Evolutionary conservation across 768 basidiomycete species (phyloP).

Genomic region (Dacryopinax spathularia): DNA sequence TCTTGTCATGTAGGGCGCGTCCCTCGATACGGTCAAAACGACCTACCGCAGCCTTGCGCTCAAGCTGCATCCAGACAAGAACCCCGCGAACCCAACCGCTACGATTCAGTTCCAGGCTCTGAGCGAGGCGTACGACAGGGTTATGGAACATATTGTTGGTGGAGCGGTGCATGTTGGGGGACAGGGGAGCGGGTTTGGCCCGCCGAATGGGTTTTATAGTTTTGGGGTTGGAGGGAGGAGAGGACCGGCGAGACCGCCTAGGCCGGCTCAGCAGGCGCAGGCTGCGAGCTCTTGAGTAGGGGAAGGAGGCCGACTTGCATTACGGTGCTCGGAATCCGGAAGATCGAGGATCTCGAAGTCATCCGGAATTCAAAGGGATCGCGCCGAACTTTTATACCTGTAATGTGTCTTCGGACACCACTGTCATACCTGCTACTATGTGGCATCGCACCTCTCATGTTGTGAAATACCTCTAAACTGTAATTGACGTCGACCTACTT

Average conservation of each 20-base stretch:
- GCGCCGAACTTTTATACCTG: not conserved
- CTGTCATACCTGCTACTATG: not conserved
- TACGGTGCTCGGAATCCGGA: too few species aligned
- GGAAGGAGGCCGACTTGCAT: not conserved
- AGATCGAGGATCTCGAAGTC: too few species aligned
- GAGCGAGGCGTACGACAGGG: constrained; percentile 50
- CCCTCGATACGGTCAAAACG: constrained; percentile 49
- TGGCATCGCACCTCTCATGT: not conserved
- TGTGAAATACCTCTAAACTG: not conserved
- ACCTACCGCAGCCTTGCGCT: constrained; percentile 58
- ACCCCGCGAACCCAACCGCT: constrained; percentile 47
- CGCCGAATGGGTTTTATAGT: not conserved
- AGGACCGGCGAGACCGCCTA: not conserved
- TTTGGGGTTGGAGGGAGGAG: not conserved
- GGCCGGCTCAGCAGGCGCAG: not conserved
- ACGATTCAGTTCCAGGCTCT: constrained; percentile 56
- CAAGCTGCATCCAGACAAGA: constrained; percentile 65
- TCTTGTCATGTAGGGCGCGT: constrained; percentile 42
- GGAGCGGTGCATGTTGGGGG: not conserved
- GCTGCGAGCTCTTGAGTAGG: not conserved
- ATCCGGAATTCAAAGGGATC: not conserved
- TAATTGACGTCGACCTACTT: too few species aligned
- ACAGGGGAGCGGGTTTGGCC: not conserved
- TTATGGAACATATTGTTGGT: constrained; percentile 36
- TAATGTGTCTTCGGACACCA: not conserved